Conservation (phyloP, 2,329 filamentous ascomycete genomes). For the Colletotrichum sp. region DNA sequence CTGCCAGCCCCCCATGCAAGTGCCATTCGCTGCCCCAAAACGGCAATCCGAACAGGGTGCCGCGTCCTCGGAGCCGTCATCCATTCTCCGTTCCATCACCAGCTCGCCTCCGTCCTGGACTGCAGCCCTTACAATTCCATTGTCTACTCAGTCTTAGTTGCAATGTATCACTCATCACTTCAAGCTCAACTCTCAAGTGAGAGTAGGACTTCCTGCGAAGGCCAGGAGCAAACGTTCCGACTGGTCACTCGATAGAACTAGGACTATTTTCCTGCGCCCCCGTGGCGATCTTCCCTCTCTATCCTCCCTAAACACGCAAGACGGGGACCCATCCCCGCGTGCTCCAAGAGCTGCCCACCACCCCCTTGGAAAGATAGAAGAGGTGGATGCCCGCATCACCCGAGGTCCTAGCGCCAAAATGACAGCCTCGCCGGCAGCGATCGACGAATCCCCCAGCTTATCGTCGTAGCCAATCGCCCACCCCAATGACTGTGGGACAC, state of each 20-base stretch:
- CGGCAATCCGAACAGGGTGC: constrained; percentile 17
- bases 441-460: background rate
- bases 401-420: constrained; percentile 17
- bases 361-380: background rate
- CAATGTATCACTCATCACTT: background rate
- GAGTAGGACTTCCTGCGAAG: background rate
- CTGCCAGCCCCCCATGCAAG: constrained; percentile 1
- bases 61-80: constrained; percentile 15
- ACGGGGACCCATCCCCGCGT: constrained; percentile 1
- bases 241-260: background rate
- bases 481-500: background rate
- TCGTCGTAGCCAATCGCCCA: background rate
- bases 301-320: background rate
- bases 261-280: background rate
- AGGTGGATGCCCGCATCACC: constrained; percentile 15
- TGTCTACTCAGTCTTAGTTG: background rate
- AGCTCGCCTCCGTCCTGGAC: background rate
- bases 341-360: background rate
- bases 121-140: background rate
- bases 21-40: constrained; percentile 7
- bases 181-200: background rate
- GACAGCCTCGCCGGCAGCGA: constrained; percentile 14
- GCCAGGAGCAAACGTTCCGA: background rate
- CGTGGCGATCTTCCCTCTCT: background rate
- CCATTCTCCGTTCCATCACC: constrained; percentile 2